Percentiles rank a stretch among this genome's conserved stretches.
These are phyloP conservation scores for Teratosphaeria epicoccoides DNA, from an alignment of 2,329 filamentous ascomycete species.

Conservation along the genomic window DNA sequence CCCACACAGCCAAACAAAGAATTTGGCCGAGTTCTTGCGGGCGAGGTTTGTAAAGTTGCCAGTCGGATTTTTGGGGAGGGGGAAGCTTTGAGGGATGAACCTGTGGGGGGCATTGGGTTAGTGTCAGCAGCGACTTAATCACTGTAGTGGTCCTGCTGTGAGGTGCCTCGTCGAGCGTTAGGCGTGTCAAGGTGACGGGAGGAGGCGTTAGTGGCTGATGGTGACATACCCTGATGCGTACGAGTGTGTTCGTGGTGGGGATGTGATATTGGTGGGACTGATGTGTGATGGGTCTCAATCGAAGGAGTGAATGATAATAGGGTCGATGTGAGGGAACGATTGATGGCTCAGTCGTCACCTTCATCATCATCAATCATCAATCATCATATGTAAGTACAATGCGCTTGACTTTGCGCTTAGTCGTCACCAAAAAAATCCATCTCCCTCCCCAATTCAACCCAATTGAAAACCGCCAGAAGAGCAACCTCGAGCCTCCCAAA, in stretches of 20 bases:
- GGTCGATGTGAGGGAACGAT: background rate
- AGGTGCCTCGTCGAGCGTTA: too few species aligned
- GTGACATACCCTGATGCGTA: too few species aligned
- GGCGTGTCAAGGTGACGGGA: too few species aligned
- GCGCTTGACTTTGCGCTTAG: background rate
- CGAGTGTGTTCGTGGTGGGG: too few species aligned
- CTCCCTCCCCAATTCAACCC: background rate
- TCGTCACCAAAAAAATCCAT: background rate
- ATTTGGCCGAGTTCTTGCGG: slow-evolving; percentile 24
- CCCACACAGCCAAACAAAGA: slow-evolving; percentile 37
- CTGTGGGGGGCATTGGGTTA: too few species aligned
- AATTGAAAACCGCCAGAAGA: background rate
- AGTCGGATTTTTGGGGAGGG: slow-evolving; percentile 21
- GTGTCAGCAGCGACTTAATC: too few species aligned
- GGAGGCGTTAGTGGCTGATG: too few species aligned
- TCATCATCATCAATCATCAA: background rate
- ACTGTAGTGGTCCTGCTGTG: too few species aligned
- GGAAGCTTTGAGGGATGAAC: slow-evolving; percentile 15
- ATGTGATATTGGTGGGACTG: too few species aligned
- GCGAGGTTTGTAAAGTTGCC: slow-evolving; percentile 22
- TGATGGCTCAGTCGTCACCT: background rate
- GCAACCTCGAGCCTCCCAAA: background rate
- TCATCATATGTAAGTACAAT: background rate
- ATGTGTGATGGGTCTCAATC: too few species aligned
- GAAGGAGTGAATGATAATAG: too few species aligned